Conservation (phyloP, 1,284 basidiomycete species). For the Cerrena zonata region DNA sequence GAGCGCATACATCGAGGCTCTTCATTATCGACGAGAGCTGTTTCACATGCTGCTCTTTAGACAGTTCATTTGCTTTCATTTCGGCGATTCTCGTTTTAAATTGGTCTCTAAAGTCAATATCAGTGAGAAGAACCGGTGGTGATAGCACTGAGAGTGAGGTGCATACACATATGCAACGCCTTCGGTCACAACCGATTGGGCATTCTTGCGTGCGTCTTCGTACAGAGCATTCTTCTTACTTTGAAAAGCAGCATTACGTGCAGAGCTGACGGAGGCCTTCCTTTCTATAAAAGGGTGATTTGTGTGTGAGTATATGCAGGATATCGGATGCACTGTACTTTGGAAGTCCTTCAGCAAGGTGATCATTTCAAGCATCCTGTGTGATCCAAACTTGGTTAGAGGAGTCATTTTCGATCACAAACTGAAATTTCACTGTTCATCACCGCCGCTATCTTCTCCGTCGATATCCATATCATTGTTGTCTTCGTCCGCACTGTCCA, state of each 20-base stretch:
- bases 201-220: conserved; percentile 23
- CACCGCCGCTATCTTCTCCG: conserved; percentile 16
- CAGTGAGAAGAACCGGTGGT: too few species aligned
- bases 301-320: neutral
- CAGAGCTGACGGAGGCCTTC: conserved; percentile 26
- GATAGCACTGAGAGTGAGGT: neutral
- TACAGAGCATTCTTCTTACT: conserved; percentile 27
- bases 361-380: conserved; percentile 28
- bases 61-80: conserved; percentile 22
- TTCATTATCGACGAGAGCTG: conserved; percentile 20
- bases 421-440: conserved; percentile 20
- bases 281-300: conserved; percentile 18
- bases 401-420: neutral
- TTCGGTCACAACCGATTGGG: conserved; percentile 20
- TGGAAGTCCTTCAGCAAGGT: conserved; percentile 28
- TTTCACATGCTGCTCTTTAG: conserved; percentile 19
- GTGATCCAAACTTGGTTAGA: neutral
- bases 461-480: conserved; percentile 11
- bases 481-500: neutral
- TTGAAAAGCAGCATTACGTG: conserved; percentile 24
- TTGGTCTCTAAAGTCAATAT: conserved; percentile 26
- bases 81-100: conserved; percentile 21
- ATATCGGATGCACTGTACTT: conserved; percentile 16
- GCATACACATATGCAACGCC: conserved; percentile 26
- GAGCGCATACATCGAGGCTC: conserved; percentile 22